Evolutionary conservation across 208 protist species (phyloP).

Genomic region (Polymyxa betae): DNA sequence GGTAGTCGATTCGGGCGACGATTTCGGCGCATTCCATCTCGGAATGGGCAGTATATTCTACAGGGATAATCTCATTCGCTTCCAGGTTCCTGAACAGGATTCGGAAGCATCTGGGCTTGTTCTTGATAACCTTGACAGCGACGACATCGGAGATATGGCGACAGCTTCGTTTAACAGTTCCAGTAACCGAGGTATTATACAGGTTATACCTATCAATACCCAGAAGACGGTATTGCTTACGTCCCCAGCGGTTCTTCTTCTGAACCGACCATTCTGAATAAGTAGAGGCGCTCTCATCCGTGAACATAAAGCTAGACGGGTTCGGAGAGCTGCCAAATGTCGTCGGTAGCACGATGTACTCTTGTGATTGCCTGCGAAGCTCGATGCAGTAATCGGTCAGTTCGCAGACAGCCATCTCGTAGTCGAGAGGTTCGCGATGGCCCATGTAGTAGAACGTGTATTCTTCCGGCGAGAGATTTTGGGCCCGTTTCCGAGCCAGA

Average conservation of each 20-base stretch:
- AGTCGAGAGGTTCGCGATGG: not conserved
- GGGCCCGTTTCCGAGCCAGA: conserved; percentile 9
- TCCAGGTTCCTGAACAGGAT: conserved; percentile 49
- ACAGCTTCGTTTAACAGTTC: conserved; percentile 5
- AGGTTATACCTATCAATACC: conserved; percentile 18
- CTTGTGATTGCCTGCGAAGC: not conserved
- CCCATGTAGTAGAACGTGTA: not conserved
- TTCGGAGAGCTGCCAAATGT: not conserved
- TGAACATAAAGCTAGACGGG: conserved; percentile 20
- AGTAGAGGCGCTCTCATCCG: conserved; percentile 35
- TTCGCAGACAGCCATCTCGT: not conserved
- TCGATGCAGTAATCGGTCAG: not conserved
- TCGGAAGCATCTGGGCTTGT: not conserved
- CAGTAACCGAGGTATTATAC: conserved; percentile 27
- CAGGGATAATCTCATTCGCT: conserved; percentile 50
- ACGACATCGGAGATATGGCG: conserved; percentile 35
- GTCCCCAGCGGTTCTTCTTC: conserved; percentile 40
- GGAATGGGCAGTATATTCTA: not conserved
- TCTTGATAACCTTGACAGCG: not conserved
- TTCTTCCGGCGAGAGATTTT: not conserved
- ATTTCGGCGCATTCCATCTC: conserved; percentile 35
- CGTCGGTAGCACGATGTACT: conserved; percentile 22
- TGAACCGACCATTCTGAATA: conserved; percentile 38
- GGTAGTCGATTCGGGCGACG: conserved; percentile 26
- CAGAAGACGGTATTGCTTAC: conserved; percentile 6